Evolutionary conservation across 441 rosid species (phyloP).

Genomic region (Brassica balearica): DNA sequence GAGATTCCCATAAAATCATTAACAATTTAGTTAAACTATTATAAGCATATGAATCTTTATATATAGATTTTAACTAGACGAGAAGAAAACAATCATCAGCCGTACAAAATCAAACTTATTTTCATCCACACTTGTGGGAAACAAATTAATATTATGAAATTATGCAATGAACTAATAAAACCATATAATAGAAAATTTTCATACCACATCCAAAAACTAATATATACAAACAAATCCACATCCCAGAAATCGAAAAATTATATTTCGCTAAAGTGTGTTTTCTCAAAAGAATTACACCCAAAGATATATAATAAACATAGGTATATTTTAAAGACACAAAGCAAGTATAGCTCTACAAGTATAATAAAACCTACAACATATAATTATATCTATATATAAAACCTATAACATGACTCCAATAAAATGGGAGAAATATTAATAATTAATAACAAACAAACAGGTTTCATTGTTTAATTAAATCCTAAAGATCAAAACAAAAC

Average conservation of each 20-base stretch:
- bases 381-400: neutral
- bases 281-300: conserved; percentile 17
- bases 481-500: conserved; percentile 28
- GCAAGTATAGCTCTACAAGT: neutral
- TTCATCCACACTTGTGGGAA: conserved; percentile 33
- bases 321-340: conserved; percentile 1
- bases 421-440: conserved; percentile 7
- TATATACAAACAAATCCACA: conserved; percentile 23
- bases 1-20: conserved; percentile 38
- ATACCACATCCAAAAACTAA: conserved; percentile 18
- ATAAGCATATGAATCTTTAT: conserved; percentile 16
- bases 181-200: conserved; percentile 4
- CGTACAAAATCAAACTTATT: conserved; percentile 18
- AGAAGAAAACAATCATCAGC: conserved; percentile 23
- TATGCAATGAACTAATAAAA: neutral
- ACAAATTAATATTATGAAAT: neutral
- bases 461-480: conserved; percentile 1
- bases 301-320: neutral
- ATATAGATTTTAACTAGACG: neutral
- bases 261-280: conserved; percentile 6
- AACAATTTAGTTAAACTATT: conserved; percentile 19
- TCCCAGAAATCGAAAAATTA: neutral
- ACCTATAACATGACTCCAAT: conserved; percentile 24
- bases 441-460: conserved; percentile 17
- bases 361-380: conserved; percentile 1